phyloP scores from a whole-genome alignment of 164 flowering plant species.

The Paratinospora sagittata region DNA sequence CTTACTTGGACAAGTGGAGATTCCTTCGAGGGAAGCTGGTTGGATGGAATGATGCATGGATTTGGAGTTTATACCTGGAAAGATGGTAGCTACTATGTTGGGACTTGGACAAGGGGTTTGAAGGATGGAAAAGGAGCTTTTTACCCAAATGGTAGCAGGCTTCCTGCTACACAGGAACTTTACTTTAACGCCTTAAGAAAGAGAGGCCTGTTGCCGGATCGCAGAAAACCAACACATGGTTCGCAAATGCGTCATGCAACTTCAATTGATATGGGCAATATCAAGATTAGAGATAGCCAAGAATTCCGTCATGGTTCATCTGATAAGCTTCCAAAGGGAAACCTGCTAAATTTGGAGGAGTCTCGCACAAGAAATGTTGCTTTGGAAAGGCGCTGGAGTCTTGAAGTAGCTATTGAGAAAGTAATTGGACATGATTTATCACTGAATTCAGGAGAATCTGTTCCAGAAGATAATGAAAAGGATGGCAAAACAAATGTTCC shows the following conservation, averaged over 20 bases:
- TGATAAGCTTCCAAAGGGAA: constrained; percentile 50
- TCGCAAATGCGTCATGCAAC: constrained; percentile 60
- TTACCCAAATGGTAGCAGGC: constrained; percentile 71
- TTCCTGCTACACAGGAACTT: constrained; percentile 61
- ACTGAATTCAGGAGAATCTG: constrained; percentile 38
- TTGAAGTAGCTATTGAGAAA: constrained; percentile 87
- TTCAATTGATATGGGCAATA: constrained; percentile 56
- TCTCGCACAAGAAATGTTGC: constrained; percentile 51
- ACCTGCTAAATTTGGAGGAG: constrained; percentile 52
- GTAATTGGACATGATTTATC: constrained; percentile 59
- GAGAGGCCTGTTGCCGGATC: constrained; percentile 78
- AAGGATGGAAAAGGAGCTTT: constrained; percentile 96
- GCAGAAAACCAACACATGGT: constrained; percentile 48
- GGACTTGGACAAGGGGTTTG: constrained; percentile 89
- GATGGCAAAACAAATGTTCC: constrained; percentile 44
- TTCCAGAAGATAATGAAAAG: constrained; percentile 34
- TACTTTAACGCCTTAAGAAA: constrained; percentile 76
- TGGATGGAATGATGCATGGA: constrained; percentile 92
- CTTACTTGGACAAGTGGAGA: constrained; percentile 91
- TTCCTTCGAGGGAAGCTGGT: constrained; percentile 92
- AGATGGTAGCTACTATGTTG: constrained; percentile 88
- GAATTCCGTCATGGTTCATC: constrained; percentile 42
- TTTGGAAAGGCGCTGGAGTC: constrained; percentile 91
- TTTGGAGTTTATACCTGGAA: constrained; percentile 89
- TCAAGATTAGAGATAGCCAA: constrained; percentile 39